Percentiles rank a stretch among this genome's conserved stretches.
phyloP scores from a whole-genome alignment of 2,329 filamentous ascomycete genomes.

The Plenodomus lindquistii region DNA sequence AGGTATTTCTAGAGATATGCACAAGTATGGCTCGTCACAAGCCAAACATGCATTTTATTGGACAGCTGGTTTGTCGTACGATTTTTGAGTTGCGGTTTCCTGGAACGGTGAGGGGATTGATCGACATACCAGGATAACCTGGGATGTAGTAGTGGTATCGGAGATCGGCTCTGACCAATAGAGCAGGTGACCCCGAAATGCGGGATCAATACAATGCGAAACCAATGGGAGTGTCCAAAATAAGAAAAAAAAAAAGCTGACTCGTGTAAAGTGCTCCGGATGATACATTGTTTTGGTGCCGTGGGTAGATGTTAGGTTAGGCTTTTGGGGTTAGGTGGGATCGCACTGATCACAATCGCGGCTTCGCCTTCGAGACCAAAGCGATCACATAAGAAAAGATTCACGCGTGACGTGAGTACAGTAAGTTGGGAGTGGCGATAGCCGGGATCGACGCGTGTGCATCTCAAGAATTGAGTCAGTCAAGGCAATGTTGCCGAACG shows the following conservation, averaged over 20 bases:
- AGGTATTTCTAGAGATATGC: background rate
- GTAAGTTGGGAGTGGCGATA: background rate
- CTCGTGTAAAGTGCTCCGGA: background rate
- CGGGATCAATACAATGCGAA: background rate
- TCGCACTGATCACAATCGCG: background rate
- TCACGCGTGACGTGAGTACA: background rate
- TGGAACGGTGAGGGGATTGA: conserved; percentile 12
- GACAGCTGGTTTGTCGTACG: conserved; percentile 2
- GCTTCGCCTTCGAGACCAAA: background rate
- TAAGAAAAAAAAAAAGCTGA: too few relatives aligned
- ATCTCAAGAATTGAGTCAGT: background rate
- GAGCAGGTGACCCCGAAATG: background rate
- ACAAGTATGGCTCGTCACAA: background rate
- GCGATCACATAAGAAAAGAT: background rate
- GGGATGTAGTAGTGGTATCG: conserved; percentile 1
- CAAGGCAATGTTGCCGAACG: conserved; percentile 3
- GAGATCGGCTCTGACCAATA: background rate
- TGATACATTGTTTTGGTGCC: background rate
- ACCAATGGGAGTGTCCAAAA: background rate
- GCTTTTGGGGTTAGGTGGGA: too few relatives aligned
- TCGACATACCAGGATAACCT: conserved; percentile 9
- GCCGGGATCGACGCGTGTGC: conserved; percentile 1
- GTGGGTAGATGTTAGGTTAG: too few relatives aligned
- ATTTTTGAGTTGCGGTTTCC: conserved; percentile 12
- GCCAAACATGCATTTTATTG: background rate